phyloP scores from a whole-genome alignment of 352 stramenopile species.

The Pythium aquatile region DNA sequence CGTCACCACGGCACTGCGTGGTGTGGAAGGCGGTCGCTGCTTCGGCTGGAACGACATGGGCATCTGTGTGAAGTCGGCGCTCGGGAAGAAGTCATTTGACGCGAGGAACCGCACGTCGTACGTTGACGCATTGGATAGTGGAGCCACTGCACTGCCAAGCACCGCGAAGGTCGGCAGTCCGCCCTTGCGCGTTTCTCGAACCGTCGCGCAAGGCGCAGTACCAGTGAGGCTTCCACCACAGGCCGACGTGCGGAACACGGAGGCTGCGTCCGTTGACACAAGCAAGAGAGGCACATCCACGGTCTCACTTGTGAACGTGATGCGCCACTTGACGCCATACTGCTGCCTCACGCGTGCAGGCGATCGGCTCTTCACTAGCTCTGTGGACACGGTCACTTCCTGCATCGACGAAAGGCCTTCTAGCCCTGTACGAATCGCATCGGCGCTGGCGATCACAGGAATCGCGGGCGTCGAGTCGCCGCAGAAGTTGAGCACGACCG shows the following conservation, averaged over 20 bases:
- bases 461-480: conserved; percentile 56
- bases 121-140: conserved; percentile 28
- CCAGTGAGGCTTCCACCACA: conserved; percentile 64
- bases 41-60: conserved; percentile 27
- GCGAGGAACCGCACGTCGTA: conserved; percentile 47
- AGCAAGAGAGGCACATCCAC: conserved; percentile 47
- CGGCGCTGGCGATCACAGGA: conserved; percentile 36
- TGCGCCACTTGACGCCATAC: conserved; percentile 65
- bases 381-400: conserved; percentile 45
- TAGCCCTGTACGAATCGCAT: conserved; percentile 49
- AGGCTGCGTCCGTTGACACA: conserved; percentile 38
- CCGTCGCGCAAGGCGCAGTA: conserved; percentile 49
- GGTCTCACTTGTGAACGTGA: conserved; percentile 47
- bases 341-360: conserved; percentile 34
- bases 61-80: conserved; percentile 23
- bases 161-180: conserved; percentile 31
- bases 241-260: conserved; percentile 35
- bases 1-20: conserved; percentile 33
- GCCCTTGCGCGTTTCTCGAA: conserved; percentile 33
- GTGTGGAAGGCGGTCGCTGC: conserved; percentile 30
- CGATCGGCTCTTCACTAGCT: conserved; percentile 25
- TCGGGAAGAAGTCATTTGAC: conserved; percentile 38
- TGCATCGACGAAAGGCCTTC: conserved; percentile 66
- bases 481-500: conserved; percentile 59
- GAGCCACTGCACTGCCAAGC: conserved; percentile 6